These are phyloP conservation scores for Fusarium verticillioides DNA, from an alignment of 2,329 filamentous ascomycete genomes.

Conservation along the genomic window DNA sequence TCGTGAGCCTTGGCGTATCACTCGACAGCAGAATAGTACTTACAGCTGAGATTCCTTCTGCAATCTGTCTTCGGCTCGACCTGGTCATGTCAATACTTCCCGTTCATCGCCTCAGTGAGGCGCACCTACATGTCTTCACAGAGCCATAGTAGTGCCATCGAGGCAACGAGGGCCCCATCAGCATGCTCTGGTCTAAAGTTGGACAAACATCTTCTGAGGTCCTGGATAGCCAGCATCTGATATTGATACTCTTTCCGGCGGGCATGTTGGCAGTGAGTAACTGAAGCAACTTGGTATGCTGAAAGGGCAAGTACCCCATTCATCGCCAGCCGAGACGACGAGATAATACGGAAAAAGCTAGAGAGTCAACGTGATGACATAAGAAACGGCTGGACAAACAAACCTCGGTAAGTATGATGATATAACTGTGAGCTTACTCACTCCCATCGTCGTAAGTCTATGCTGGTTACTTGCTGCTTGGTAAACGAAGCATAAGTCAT, in stretches of 20 bases:
- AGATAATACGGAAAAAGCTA: slow-evolving; percentile 24
- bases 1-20: not conserved
- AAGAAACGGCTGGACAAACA: not conserved
- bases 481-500: slow-evolving; percentile 27
- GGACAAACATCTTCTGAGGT: slow-evolving; percentile 9
- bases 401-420: slow-evolving; percentile 26
- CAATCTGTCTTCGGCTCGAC: slow-evolving; percentile 17
- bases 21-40: fast-evolving
- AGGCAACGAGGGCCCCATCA: slow-evolving; percentile 25
- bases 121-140: slow-evolving; percentile 24
- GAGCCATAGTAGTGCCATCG: slow-evolving; percentile 18
- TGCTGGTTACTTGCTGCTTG: slow-evolving; percentile 26
- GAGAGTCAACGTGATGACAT: not conserved
- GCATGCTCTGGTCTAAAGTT: slow-evolving; percentile 17
- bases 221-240: slow-evolving; percentile 28
- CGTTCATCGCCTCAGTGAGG: too few species aligned
- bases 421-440: slow-evolving; percentile 18
- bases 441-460: slow-evolving; percentile 22
- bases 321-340: slow-evolving; percentile 23
- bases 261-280: slow-evolving; percentile 18
- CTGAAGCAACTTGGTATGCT: slow-evolving; percentile 24
- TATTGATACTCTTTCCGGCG: slow-evolving; percentile 28
- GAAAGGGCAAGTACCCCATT: slow-evolving; percentile 25
- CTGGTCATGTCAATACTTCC: not conserved
- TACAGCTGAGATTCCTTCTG: slow-evolving; percentile 21